Evolutionary conservation across 768 basidiomycete genomes (phyloP), one percentile per base, ranked within the genome.

Genomic region (Wakefieldia striispora): DNA sequence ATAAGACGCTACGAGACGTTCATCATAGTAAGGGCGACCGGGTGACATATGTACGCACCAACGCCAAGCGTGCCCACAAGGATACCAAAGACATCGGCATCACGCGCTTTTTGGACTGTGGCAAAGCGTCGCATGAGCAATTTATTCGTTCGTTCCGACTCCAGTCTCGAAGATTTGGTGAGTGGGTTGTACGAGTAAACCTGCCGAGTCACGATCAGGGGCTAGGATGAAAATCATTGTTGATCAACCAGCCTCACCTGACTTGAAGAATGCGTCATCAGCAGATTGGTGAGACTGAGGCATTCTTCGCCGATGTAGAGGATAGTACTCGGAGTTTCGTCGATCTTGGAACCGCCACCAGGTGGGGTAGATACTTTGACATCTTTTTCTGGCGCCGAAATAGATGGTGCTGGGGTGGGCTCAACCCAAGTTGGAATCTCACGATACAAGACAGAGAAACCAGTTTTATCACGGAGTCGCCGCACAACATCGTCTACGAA

Each of bases 41-140:
- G 26, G n/a, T 10, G 20, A 34, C 11, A 8, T 43, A 16, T 27
- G 41, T 13, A 66, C 82, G 51, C 43, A 91, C 89, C 81, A 26
- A 97, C 87, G 38, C 95, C 94, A 13, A 98, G 79, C 1, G 95
- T 97, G 11, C 94, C 95, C 2, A 98, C 88, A 4, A 98, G 82
- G 39, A 98, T 93, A 1, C 95, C 97, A 55, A 97, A 91, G 0
- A 97, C 90, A 57, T 97, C 94, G 0, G 94, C 88, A 55, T 94
- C 88, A 38, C 91, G 79, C 3, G 95, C 93, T 57, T 83, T 85
- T 63, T 95, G 94, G 5, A 98, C 80, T 1, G 80, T 73, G 2
- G 84, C 88, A 53, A 97, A 97, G 13, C 97, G 83, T 0, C 91
- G 82, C 87, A 95, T 95, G 13, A 97, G 79, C 5, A 97, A 71